Base-by-base conservation (phyloP, 148 eudicot genomes). In the Simmondsia chinensis region DNA sequence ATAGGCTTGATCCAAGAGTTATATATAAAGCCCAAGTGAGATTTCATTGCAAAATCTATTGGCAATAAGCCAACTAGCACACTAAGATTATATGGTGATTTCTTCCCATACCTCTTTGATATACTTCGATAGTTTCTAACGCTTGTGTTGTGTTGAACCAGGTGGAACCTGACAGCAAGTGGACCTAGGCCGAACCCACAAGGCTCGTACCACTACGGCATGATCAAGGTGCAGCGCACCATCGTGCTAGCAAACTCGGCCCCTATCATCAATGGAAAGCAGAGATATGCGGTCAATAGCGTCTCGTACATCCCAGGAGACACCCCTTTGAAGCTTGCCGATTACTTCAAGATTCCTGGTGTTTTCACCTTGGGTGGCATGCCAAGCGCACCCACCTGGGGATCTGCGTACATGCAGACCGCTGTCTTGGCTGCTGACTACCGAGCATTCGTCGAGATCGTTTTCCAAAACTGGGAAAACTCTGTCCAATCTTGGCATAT, bases 181-280 rank as follows among this genome's bases (percentile, higher is more conserved):
- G 99, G 84, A 1, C 99, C 99, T 1, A 70, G 99, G 40, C 99
- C 99, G 0, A 93, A 93, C 52, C 99, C 99, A 6, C 99, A 93
- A 43, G 99, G 99, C 0, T 93, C 99, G 0, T 93, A 93, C 71
- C 99, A 93, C 50, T 93, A 93, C 10, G 99, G 99, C 1, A 23
- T 72, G 76, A 73, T 93, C 44, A 65, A 76, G 49, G 20, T 79
- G 6, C 57, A 75, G 5, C 73, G 80, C 14, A 93, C 99, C n/a
- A 80, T 93, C 16, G 44, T 93, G 19, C 73, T 93, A 7, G 77
- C 74, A 17, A 93, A 93, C 56, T 82, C 99, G 18, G 96, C 94
- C 5, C 77, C 94, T n/a, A 33, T 48, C 48, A 82, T 93, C 43
- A 93, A 93, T 20, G 76, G 91, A 11, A 77, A 71, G 57, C 88